phyloP scores from a whole-genome alignment of 345 rosid genomes.

The Clausena lansium region DNA sequence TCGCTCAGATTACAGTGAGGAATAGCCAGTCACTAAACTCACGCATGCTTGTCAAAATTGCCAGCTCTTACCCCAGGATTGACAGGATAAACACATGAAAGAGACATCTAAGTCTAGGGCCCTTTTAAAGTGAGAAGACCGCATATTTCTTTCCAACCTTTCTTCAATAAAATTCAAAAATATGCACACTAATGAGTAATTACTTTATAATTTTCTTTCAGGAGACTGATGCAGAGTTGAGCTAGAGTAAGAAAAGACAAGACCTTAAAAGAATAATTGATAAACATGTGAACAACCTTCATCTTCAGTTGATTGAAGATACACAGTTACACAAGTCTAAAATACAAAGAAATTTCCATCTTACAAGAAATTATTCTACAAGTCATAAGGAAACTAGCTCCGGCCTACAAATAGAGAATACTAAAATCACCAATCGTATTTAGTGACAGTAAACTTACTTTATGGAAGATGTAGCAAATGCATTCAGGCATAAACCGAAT shows the following conservation, averaged over 20 bases:
- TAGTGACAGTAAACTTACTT: conserved; percentile 41
- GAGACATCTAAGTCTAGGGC: neutral
- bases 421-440: neutral
- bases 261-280: neutral
- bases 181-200: neutral
- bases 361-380: neutral
- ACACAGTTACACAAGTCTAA: neutral
- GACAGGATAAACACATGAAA: neutral
- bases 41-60: neutral
- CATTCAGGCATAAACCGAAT: conserved; percentile 99
- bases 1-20: neutral
- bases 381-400: conserved; percentile 4
- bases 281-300: neutral
- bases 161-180: neutral
- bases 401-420: conserved; percentile 4
- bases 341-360: neutral
- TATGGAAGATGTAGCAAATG: conserved; percentile 95
- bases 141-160: neutral
- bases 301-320: neutral
- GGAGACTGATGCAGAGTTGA: neutral
- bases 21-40: neutral
- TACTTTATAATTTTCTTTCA: neutral
- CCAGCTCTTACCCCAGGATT: neutral
- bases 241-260: neutral
- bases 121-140: neutral